A percentile compares a stretch with the other conserved stretches of the same genome.
These are phyloP conservation scores for Miscanthus sacchariflorus DNA, from an alignment of 202 grass and related monocot genomes.

Conservation along the genomic window DNA sequence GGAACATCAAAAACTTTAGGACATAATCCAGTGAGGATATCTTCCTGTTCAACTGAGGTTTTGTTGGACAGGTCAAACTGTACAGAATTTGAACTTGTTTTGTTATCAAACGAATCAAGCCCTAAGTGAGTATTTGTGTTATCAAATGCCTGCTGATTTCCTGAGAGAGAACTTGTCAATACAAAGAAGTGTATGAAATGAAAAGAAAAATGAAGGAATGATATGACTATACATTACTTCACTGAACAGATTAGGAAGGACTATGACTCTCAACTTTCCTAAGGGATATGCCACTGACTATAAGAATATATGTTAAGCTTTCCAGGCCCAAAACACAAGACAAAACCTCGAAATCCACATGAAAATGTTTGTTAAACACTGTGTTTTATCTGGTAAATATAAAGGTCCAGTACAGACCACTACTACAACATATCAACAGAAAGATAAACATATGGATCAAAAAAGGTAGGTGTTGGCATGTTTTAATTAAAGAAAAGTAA, in stretches of 20 bases:
- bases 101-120: not conserved
- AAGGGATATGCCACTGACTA: not conserved
- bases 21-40: not conserved
- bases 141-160: conserved; percentile 17
- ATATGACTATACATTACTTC: not conserved
- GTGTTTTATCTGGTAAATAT: not conserved
- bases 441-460: not conserved
- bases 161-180: conserved; percentile 26
- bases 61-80: not conserved
- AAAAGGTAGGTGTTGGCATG: not conserved
- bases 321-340: not conserved
- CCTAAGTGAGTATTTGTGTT: not conserved
- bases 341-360: not conserved
- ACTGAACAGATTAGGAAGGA: not conserved
- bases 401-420: not conserved
- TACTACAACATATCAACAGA: not conserved
- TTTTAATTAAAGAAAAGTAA: not conserved
- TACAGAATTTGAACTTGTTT: not conserved
- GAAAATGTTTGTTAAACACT: not conserved
- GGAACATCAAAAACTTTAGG: not conserved
- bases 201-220: not conserved
- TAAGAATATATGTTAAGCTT: not conserved
- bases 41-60: not conserved
- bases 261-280: too few relatives aligned
- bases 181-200: not conserved